Percentiles rank a stretch among this genome's conserved stretches.
phyloP scores from a whole-genome alignment of 2,329 filamentous ascomycete species.

The Amphichorda felina region DNA sequence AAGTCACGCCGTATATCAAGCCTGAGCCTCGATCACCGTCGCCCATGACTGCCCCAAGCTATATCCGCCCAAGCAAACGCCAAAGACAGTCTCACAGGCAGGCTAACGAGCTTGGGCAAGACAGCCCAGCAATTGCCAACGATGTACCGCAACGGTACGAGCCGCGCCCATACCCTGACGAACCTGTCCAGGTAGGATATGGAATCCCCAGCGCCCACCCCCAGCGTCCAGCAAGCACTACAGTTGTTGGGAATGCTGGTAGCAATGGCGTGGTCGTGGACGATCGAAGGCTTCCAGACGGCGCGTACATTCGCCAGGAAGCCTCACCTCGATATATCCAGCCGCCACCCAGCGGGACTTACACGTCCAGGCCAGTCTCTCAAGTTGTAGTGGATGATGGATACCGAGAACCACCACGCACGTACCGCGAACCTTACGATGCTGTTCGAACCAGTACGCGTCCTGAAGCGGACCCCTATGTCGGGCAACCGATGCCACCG shows the following conservation, averaged over 20 bases:
- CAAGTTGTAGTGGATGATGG: conserved; percentile 28
- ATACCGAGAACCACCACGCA: conserved; percentile 26
- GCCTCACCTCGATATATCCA: conserved; percentile 25
- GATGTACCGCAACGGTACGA: conserved; percentile 8
- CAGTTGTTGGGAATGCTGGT: conserved; percentile 11
- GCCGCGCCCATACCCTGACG: conserved; percentile 14
- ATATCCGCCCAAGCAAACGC: conserved; percentile 43
- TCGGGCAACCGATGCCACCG: conserved; percentile 38
- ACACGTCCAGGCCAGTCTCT: conserved; percentile 25
- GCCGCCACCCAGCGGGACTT: conserved; percentile 23
- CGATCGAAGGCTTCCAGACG: conserved; percentile 15
- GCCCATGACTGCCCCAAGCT: conserved; percentile 39
- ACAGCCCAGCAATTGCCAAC: conserved; percentile 24
- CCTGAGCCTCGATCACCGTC: conserved; percentile 53
- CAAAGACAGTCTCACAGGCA: conserved; percentile 34
- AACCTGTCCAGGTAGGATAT: conserved; percentile 21
- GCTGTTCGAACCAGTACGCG: conserved; percentile 33
- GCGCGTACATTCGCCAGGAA: conserved; percentile 19
- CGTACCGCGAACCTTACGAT: conserved; percentile 31
- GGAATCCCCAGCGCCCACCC: conserved; percentile 10
- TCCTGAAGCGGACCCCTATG: conserved; percentile 36
- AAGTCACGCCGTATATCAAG: conserved; percentile 46
- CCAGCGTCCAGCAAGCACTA: conserved; percentile 5
- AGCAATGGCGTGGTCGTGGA: conserved; percentile 19
- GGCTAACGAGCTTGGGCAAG: conserved; percentile 13